Percentiles rank a stretch among this genome's conserved stretches.
Conservation (phyloP, 1,284 basidiomycete species). For the Ustilago trichophora region DNA sequence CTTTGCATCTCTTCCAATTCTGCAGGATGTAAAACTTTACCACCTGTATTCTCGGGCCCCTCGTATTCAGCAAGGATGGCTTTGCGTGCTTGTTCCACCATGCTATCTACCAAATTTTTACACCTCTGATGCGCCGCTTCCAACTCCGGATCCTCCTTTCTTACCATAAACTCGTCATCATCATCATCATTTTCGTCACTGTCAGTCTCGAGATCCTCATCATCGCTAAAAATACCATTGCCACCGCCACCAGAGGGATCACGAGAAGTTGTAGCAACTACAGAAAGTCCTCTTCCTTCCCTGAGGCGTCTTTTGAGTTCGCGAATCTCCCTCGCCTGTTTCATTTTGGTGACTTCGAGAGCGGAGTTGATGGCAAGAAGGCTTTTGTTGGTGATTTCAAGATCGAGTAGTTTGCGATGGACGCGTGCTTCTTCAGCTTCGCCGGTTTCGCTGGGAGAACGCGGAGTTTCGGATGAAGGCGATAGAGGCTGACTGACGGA, state of each 20-base stretch:
- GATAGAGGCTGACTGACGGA: constrained; percentile 18
- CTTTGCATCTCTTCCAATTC: constrained; percentile 50
- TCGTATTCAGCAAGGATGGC: constrained; percentile 45
- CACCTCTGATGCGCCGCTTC: constrained; percentile 52
- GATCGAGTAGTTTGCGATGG: constrained; percentile 67
- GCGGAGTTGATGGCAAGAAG: constrained; percentile 68
- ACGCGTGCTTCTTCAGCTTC: constrained; percentile 56
- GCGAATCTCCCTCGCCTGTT: constrained; percentile 67
- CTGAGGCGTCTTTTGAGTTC: constrained; percentile 55
- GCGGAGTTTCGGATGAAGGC: constrained; percentile 27
- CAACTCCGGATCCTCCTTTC: constrained; percentile 53
- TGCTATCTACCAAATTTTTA: constrained; percentile 46
- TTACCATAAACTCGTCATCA: constrained; percentile 14
- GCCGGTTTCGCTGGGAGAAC: constrained; percentile 25
- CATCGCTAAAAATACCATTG: constrained; percentile 14
- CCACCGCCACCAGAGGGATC: too few relatives aligned
- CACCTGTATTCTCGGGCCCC: constrained; percentile 13
- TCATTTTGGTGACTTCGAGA: constrained; percentile 67
- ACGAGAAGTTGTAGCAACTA: too few relatives aligned
- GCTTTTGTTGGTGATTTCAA: constrained; percentile 68
- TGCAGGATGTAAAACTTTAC: constrained; percentile 57
- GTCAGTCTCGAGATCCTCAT: constrained; percentile 33
- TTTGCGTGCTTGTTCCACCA: constrained; percentile 48
- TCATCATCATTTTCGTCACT: too few relatives aligned
- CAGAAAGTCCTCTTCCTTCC: constrained; percentile 25